Base-by-base conservation (phyloP, 2,329 filamentous ascomycete species). In the Aspergillus novoparasiticus region DNA sequence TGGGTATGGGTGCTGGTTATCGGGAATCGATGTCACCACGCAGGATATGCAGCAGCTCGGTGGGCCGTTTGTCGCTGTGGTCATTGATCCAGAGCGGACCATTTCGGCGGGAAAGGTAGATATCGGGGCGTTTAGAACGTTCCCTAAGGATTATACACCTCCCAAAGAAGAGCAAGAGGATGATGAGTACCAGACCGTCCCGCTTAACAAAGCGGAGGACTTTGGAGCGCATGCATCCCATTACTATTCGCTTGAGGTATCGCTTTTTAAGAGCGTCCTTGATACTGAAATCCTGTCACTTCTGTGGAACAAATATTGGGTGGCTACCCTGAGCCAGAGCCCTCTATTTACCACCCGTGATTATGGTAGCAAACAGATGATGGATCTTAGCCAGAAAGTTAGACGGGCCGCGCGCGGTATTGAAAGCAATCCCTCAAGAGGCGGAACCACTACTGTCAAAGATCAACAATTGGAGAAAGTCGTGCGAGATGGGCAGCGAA, bases 301-400 rank as follows among this genome's bases (percentile, higher is more conserved):
- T 58, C 84, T 99, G 34, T 98, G 95, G 95, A 97, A 97, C 83
- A 98, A 98, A 79, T 99, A 99, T 83, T 80, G 78, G 95, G 94
- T 97, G 39, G 92, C 96, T 74, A 99, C 95, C 6, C 86, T 99
- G 23, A 96, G 93, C 36, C 92, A 96, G 71, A 95, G 89, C 70
- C 94, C 94, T 26, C 85, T 97, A 5, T 89, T 96, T 71, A 93
- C 92, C 61, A 98, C 97, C 74, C 91, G 94, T 66, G 94, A 97
- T 71, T 99, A 94, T 75, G 90, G 90, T 58, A 96, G 90, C 72
- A 95, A 94, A 78, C 94, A 97, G 79, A 95, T 99, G 80, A 83
- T 89, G 56, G 95, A 99, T 77, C 83, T 98, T 50, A 90, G 90
- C 46, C 87, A 88, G 68, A 97, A 97, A 81, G 90, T 96, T 69